Conservation (phyloP, 1,139 yeast species). For the Hyphopichia wangnamkhiaoensis region DNA sequence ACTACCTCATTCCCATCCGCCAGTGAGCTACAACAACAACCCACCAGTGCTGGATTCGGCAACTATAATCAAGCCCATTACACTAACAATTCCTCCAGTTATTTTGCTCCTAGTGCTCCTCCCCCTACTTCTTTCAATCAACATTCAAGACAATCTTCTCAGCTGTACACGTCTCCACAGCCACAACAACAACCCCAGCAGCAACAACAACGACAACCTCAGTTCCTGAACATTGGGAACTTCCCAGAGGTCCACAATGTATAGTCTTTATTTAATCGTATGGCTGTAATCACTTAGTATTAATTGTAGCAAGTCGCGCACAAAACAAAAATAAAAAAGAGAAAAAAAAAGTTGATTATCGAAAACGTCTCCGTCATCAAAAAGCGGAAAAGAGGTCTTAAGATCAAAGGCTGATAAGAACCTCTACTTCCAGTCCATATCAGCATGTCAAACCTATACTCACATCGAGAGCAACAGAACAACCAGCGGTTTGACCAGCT, state of each 20-base stretch:
- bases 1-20: constrained; percentile 7
- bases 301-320: background rate
- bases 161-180: constrained; percentile 1
- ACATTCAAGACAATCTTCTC: constrained; percentile 2
- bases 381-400: background rate
- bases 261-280: constrained; percentile 6
- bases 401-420: background rate
- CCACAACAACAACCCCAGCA: constrained; percentile 6
- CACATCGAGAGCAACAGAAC: constrained; percentile 47
- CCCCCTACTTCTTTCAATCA: constrained; percentile 3
- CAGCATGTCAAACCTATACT: constrained; percentile 37
- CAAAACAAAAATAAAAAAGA: background rate
- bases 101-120: background rate
- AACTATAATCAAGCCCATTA: constrained; percentile 20
- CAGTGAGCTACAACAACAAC: constrained; percentile 27
- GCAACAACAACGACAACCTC: constrained; percentile 7
- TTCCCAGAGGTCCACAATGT: constrained; percentile 33
- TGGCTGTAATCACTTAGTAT: background rate
- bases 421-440: background rate
- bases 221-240: constrained; percentile 29
- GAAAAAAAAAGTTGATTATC: background rate
- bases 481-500: constrained; percentile 47
- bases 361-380: background rate
- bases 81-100: constrained; percentile 2
- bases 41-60: constrained; percentile 41